Evolutionary conservation across 257 asterid genomes (phyloP).

Genomic region (Plantago elongata): DNA sequence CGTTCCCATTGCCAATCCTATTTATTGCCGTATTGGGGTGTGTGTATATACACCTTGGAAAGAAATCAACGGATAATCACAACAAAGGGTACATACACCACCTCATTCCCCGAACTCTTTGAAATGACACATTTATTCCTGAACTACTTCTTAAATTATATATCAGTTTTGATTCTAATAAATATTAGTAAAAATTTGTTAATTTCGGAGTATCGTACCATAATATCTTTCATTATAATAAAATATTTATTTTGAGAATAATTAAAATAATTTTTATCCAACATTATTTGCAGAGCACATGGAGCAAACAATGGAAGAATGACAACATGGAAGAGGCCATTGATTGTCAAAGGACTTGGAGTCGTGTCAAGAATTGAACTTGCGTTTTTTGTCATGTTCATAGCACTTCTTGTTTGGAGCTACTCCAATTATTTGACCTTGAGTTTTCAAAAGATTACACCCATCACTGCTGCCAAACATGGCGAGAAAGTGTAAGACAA

Average conservation of each 20-base stretch:
- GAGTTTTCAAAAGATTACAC: conserved; percentile 41
- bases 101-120: too few species aligned
- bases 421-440: conserved; percentile 37
- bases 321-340: conserved; percentile 61
- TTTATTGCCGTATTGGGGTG: conserved; percentile 68
- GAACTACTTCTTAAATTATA: too few species aligned
- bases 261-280: too few species aligned
- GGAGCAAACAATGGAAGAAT: conserved; percentile 20
- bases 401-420: conserved; percentile 69
- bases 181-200: too few species aligned
- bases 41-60: conserved; percentile 58
- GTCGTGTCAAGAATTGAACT: conserved; percentile 69
- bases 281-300: conserved; percentile 20
- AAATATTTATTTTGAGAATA: too few species aligned
- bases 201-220: too few species aligned
- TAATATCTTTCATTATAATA: too few species aligned
- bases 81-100: conserved; percentile 29
- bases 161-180: too few species aligned
- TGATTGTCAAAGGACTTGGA: conserved; percentile 67
- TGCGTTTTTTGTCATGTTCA: conserved; percentile 62
- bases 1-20: conserved; percentile 52
- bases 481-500: conserved; percentile 54
- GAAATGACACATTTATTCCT: too few species aligned
- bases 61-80: conserved; percentile 25
- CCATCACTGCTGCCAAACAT: conserved; percentile 41